Percentiles rank a stretch among this genome's conserved stretches.
Evolutionary conservation across 1,284 basidiomycete species (phyloP).

Genomic region (Fomes fomentarius): DNA sequence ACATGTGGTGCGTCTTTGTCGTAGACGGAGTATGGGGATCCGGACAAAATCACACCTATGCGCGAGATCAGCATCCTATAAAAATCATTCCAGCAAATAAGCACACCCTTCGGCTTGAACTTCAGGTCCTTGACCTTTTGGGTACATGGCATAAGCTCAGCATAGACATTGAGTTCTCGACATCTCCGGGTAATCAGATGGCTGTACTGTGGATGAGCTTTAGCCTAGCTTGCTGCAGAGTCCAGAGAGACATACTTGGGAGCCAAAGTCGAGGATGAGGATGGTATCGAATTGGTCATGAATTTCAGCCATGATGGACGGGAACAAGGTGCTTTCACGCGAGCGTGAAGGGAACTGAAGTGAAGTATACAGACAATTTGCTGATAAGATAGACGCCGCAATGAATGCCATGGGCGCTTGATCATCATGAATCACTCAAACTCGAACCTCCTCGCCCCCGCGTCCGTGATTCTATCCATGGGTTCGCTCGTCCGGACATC

Average conservation of each 20-base stretch:
- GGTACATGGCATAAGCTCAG: slow-evolving; percentile 98
- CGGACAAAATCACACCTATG: slow-evolving; percentile 94
- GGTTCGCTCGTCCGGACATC: no score
- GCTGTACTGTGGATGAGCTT: slow-evolving; percentile 73
- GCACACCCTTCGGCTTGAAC: slow-evolving; percentile 92
- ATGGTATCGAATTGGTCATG: slow-evolving; percentile 97
- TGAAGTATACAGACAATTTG: slow-evolving; percentile 17
- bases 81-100: background rate
- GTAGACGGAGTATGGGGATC: slow-evolving; percentile 98
- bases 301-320: slow-evolving; percentile 69
- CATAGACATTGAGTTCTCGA: slow-evolving; percentile 97
- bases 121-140: slow-evolving; percentile 87
- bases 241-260: slow-evolving; percentile 65
- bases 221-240: background rate
- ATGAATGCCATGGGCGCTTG: slow-evolving; percentile 3
- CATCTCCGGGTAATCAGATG: slow-evolving; percentile 98
- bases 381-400: slow-evolving; percentile 25
- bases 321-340: background rate
- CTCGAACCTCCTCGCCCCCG: no score
- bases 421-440: background rate
- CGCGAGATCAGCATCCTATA: background rate
- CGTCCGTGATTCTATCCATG: no score
- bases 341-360: background rate
- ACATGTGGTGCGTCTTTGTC: slow-evolving; percentile 92
- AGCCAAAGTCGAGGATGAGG: slow-evolving; percentile 97